phyloP scores from a whole-genome alignment of 345 rosid species.

The Nephelium lappaceum region DNA sequence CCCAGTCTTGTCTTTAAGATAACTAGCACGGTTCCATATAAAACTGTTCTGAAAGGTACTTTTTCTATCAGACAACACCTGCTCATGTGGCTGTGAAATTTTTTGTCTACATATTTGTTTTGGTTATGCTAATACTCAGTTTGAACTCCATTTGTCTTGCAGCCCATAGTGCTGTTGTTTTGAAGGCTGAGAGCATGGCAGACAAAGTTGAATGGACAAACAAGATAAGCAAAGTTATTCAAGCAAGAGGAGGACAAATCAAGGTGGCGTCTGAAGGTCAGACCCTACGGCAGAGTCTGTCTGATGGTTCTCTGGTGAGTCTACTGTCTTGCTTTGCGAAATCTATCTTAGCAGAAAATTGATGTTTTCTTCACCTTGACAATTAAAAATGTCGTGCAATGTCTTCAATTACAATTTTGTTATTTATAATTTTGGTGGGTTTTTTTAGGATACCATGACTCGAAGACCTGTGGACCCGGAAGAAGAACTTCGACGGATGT shows the following conservation, averaged over 20 bases:
- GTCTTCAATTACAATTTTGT: neutral
- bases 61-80: neutral
- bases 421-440: neutral
- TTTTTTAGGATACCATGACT: slow-evolving; percentile 72
- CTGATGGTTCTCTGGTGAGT: slow-evolving; percentile 97
- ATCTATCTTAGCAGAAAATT: neutral
- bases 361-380: too few relatives aligned
- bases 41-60: slow-evolving; percentile 82
- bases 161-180: slow-evolving; percentile 82
- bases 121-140: neutral
- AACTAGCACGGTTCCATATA: slow-evolving; percentile 86
- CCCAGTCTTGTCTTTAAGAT: slow-evolving; percentile 79
- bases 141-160: slow-evolving; percentile 24
- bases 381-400: neutral
- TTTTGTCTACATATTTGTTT: neutral
- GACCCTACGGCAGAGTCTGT: slow-evolving; percentile 80
- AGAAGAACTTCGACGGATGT: slow-evolving; percentile 97
- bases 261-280: slow-evolving; percentile 41
- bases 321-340: neutral
- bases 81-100: neutral
- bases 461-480: slow-evolving; percentile 86
- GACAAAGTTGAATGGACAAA: slow-evolving; percentile 90
- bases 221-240: slow-evolving; percentile 71
- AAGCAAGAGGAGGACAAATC: slow-evolving; percentile 65
- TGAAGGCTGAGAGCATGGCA: slow-evolving; percentile 85